Base-by-base conservation (phyloP, 805 yeast species). In the Saturnispora galanensis region DNA sequence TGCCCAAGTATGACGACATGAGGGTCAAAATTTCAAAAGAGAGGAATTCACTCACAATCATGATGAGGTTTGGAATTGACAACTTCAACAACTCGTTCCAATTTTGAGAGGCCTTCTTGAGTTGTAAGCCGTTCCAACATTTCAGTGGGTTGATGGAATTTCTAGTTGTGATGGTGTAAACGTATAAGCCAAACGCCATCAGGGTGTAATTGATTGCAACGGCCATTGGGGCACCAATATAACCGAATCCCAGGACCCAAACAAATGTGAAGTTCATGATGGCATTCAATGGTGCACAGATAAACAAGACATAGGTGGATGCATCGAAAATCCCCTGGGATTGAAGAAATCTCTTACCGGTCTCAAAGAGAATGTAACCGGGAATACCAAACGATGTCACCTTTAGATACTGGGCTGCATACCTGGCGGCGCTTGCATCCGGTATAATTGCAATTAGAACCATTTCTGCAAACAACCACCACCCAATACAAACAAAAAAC, bases 291-390 rank as follows among this genome's bases (percentile, higher is more conserved):
- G 93, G 90, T 3, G 89, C 89, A 63, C 87, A 82, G 28, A 83
- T 54, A 34, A 76, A 63, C 35, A 84, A 64, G 21, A 81, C 82
- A 51, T 81, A 79, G 0, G 89, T 83, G 10, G 88, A 79, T 7
- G 90, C 90, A 59, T 83, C 85, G 62, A 83, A 84, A 7, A 82
- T 73, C 18, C 86, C 86, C 64, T 84, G 90, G 39, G 85, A 73
- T 60, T 84, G 90, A 53, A 84, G 65, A 54, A 71, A 84, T 58
- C 84, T 77, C 58, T 83, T 83, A 41, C 81, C 78, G 51, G 80
- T 78, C 62, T 84, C 90, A 54, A 76, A 76, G n/a, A 57, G 38
- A 8, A 62, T 56, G 77, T 75, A 83, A 0, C 86, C 90, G 0
- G 93, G 93, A 5, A 83, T 67, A 29, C 90, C 90, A 42, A 77